Evolutionary conservation across 306 rosid species (phyloP), one percentile per base, ranked within the genome.

Genomic region (Vigna trinervia): DNA sequence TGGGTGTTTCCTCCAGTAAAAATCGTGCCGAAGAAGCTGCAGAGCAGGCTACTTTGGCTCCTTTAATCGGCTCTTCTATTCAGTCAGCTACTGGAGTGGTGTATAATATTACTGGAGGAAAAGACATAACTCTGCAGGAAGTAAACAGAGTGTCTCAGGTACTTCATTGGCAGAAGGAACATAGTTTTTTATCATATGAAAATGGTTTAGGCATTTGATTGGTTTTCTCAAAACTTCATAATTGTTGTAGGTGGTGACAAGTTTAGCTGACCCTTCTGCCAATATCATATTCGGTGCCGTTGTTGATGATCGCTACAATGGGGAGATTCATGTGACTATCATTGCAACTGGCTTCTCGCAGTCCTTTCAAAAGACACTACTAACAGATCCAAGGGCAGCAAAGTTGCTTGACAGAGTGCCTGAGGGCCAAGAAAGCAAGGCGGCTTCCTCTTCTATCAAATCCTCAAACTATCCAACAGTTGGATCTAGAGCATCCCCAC

Each of bases 11-110:
- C 77, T 92, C 98, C 8, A 85, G 98, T 80, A 94, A 94, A 84
- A 94, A 94, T 77, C 98, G 98, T 19, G 98, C 97, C 13, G 98
- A 91, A 89, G 98, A 94, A 80, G 98, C 98, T 3, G 98, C 98
- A 3, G 98, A 91, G 47, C 98, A 94, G 85, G 98, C 97, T 4
- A 94, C 98, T 67, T 76, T 94, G 85, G 98, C 98, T 77, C 98
- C 98, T 15, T 81, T 94, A 39, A 89, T 94, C 50, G 98, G 98
- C 63, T 94, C 98, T 32, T 94, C 98, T 63, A 94, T 94, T 73
- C 96, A 91, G 72, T 87, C 98, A 36, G 98, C 98, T 39, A 94
- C 97, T 12, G 98, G 97, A 12, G 87, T 94, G 59, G 98, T 94
- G 23, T 94, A 94, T 83, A 94, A 94, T 65, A 94, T 94, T 78